A percentile compares a stretch with the other conserved stretches of the same genome.
phyloP scores from a whole-genome alignment of 805 yeast species.

The Candida parachauliodes region DNA sequence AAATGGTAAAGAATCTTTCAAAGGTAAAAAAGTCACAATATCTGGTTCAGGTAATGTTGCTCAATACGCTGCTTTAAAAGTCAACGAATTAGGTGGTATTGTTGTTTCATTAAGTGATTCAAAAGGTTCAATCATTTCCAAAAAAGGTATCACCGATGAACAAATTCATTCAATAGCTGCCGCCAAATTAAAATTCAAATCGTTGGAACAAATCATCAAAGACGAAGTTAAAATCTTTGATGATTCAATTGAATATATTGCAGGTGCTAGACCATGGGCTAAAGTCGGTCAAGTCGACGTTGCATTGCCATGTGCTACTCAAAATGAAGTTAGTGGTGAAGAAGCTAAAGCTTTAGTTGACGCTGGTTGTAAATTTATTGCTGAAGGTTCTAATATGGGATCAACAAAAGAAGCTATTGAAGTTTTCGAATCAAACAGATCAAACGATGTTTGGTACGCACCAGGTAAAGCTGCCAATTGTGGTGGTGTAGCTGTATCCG shows the following conservation, averaged over 20 bases:
- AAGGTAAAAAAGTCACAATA: conserved; percentile 92
- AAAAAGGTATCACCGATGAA: conserved; percentile 77
- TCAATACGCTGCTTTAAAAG: conserved; percentile 97
- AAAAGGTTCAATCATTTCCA: conserved; percentile 79
- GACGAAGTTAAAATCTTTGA: conserved; percentile 52
- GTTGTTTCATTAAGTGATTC: conserved; percentile 95
- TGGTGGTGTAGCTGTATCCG: conserved; percentile 99
- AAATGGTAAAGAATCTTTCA: conserved; percentile 81
- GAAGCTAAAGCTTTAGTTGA: conserved; percentile 94
- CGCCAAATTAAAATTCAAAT: conserved; percentile 76
- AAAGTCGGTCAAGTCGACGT: conserved; percentile 88
- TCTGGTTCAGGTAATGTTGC: conserved; percentile 99
- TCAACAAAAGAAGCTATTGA: conserved; percentile 96
- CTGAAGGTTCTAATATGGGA: conserved; percentile 99
- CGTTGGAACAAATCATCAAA: conserved; percentile 64
- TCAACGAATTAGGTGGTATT: conserved; percentile 92
- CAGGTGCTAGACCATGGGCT: conserved; percentile 96
- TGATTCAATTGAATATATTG: conserved; percentile 67
- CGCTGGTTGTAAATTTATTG: conserved; percentile 88
- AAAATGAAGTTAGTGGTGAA: conserved; percentile 94
- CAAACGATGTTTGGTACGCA: conserved; percentile 85
- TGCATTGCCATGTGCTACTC: conserved; percentile 98
- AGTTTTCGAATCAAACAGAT: conserved; percentile 83
- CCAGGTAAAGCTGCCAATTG: conserved; percentile 99
- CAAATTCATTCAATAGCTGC: conserved; percentile 72